Percentiles rank a stretch among this genome's conserved stretches.
Conservation (phyloP, 1,284 basidiomycete genomes). For the Termitomyces sp. region DNA sequence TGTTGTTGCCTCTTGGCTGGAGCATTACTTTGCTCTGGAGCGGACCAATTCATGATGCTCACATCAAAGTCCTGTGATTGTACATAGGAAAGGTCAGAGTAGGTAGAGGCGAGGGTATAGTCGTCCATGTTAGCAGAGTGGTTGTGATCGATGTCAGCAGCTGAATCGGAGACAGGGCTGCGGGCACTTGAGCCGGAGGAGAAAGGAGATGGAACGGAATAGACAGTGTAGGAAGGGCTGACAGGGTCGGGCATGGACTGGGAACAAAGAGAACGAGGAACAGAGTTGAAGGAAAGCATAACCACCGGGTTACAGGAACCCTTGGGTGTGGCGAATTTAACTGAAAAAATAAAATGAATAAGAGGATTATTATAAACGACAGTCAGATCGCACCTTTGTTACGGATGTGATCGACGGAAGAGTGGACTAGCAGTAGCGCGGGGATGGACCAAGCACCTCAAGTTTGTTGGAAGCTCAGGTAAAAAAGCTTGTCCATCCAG, state of each 20-base stretch:
- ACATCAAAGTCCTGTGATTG: slow-evolving; percentile 19
- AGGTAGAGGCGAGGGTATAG: slow-evolving; percentile 9
- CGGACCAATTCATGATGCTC: slow-evolving; percentile 18
- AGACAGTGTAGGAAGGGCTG: slow-evolving; percentile 24
- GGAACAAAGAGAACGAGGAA: too few species aligned
- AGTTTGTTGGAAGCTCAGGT: slow-evolving; percentile 3
- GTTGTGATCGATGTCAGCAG: slow-evolving; percentile 15
- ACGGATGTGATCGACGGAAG: too few species aligned
- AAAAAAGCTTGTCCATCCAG: slow-evolving; percentile 11
- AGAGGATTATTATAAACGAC: too few species aligned
- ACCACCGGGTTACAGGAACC: too few species aligned
- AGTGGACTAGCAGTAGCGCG: too few species aligned
- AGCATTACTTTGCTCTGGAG: background rate
- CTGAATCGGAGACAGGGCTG: slow-evolving; percentile 22
- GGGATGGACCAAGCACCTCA: too few species aligned
- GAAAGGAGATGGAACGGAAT: slow-evolving; percentile 27
- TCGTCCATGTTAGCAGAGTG: slow-evolving; percentile 8
- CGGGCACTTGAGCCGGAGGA: slow-evolving; percentile 26
- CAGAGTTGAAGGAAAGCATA: too few species aligned
- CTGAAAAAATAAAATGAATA: too few species aligned
- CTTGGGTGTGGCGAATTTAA: too few species aligned
- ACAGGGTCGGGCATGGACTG: slow-evolving; percentile 24
- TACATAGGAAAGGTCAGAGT: slow-evolving; percentile 16
- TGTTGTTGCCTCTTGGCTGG: slow-evolving; percentile 15
- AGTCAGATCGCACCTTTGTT: too few species aligned